phyloP scores from a whole-genome alignment of 345 rosid genomes.

The Salix caprea region DNA sequence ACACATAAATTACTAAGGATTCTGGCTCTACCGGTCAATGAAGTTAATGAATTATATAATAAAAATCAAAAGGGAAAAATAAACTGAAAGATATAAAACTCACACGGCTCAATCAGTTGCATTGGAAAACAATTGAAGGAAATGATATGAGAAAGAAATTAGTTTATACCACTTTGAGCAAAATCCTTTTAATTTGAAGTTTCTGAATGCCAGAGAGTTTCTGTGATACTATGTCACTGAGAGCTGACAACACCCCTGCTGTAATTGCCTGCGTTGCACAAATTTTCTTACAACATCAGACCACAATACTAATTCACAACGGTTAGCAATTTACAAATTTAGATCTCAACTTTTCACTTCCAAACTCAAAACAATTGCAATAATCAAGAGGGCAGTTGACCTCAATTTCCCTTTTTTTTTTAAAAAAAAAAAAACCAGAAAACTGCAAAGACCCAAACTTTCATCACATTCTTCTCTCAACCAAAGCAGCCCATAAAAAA shows the following conservation, averaged over 20 bases:
- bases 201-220: slow-evolving; percentile 80
- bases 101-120: not conserved
- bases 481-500: not conserved
- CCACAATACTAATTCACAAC: not conserved
- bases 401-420: not conserved
- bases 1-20: not conserved
- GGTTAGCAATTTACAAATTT: not conserved
- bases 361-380: not conserved
- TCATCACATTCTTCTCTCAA: not conserved
- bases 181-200: slow-evolving; percentile 71
- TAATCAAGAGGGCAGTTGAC: not conserved
- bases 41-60: not conserved
- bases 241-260: slow-evolving; percentile 70
- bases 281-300: not conserved
- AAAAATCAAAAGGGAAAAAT: not conserved
- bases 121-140: not conserved
- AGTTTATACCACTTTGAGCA: slow-evolving; percentile 76
- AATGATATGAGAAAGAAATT: not conserved
- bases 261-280: slow-evolving; percentile 58
- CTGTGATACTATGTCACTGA: slow-evolving; percentile 69
- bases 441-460: not conserved
- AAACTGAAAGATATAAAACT: not conserved
- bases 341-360: not conserved
- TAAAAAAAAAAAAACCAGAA: not conserved
- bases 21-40: not conserved